Evolutionary conservation across 139 green algal genomes (phyloP).

Genomic region (Tetraselmis chui): DNA sequence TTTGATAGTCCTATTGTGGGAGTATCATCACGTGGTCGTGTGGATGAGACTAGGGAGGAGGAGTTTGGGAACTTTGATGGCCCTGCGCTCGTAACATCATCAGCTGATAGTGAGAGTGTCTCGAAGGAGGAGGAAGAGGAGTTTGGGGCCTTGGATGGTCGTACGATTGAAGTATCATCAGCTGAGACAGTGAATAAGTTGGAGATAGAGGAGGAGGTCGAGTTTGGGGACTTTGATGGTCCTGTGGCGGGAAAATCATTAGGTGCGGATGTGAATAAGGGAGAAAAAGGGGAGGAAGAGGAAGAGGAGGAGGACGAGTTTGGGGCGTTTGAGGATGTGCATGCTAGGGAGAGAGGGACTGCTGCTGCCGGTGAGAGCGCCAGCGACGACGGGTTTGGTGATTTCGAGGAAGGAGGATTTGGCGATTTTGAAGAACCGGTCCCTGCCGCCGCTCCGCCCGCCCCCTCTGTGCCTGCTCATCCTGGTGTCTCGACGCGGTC

Average conservation of each 20-base stretch:
- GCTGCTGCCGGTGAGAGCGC: no score
- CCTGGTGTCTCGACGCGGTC: no score
- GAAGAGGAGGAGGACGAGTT: background rate
- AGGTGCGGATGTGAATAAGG: background rate
- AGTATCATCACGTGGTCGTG: no score
- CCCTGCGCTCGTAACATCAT: no score
- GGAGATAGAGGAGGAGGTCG: background rate
- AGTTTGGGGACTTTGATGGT: background rate
- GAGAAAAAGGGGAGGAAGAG: background rate
- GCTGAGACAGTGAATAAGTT: no score
- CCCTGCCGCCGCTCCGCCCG: background rate
- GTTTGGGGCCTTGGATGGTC: background rate
- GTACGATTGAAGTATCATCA: background rate
- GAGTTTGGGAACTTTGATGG: background rate
- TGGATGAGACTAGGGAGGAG: no score
- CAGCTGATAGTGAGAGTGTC: no score
- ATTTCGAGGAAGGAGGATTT: background rate
- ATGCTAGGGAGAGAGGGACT: background rate
- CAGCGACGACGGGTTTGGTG: background rate
- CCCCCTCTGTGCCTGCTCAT: background rate
- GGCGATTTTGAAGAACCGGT: background rate
- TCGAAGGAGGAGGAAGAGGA: background rate
- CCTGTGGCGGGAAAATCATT: background rate
- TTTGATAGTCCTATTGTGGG: background rate
- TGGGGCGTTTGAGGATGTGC: background rate